phyloP scores from a whole-genome alignment of 2,329 filamentous ascomycete species.

The Diaporthe batatas region DNA sequence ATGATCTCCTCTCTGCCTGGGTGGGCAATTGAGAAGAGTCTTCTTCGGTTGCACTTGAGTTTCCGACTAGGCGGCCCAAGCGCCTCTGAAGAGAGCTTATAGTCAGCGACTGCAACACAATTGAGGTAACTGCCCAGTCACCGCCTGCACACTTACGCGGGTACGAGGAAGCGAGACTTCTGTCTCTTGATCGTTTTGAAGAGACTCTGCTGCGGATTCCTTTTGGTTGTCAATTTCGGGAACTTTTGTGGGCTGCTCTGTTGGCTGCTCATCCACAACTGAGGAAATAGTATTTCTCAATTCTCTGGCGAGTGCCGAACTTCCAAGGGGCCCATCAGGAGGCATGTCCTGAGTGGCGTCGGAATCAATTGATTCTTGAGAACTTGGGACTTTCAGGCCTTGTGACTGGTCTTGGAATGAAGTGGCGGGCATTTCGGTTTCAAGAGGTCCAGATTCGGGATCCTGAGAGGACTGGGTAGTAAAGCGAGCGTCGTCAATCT shows the following conservation, averaged over 20 bases:
- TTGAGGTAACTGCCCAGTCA: not conserved
- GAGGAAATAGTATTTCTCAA: constrained; percentile 35
- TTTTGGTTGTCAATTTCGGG: not conserved
- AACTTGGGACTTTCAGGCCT: constrained; percentile 13
- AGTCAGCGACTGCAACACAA: constrained; percentile 24
- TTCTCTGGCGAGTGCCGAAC: constrained; percentile 22
- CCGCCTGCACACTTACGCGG: constrained; percentile 23
- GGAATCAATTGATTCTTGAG: constrained; percentile 34
- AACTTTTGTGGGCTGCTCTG: not conserved
- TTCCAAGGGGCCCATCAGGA: constrained; percentile 31
- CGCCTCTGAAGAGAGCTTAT: constrained; percentile 33
- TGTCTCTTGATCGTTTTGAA: constrained; percentile 14
- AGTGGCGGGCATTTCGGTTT: constrained; percentile 8
- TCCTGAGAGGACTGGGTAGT: constrained; percentile 29
- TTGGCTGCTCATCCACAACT: constrained; percentile 28
- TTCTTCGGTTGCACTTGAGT: constrained; percentile 32
- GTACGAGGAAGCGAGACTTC: constrained; percentile 21
- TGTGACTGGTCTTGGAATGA: constrained; percentile 18
- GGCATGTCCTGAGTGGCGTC: constrained; percentile 36
- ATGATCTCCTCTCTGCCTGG: constrained; percentile 24
- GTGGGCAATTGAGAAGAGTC: constrained; percentile 28
- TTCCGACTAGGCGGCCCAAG: constrained; percentile 35
- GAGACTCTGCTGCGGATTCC: not conserved
- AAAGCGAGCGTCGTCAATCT: constrained; percentile 10
- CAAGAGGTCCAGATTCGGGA: constrained; percentile 19